Percentiles rank a stretch among this genome's conserved stretches.
Conservation (phyloP, 2,329 filamentous ascomycete genomes). For the Bertia moriformis region DNA sequence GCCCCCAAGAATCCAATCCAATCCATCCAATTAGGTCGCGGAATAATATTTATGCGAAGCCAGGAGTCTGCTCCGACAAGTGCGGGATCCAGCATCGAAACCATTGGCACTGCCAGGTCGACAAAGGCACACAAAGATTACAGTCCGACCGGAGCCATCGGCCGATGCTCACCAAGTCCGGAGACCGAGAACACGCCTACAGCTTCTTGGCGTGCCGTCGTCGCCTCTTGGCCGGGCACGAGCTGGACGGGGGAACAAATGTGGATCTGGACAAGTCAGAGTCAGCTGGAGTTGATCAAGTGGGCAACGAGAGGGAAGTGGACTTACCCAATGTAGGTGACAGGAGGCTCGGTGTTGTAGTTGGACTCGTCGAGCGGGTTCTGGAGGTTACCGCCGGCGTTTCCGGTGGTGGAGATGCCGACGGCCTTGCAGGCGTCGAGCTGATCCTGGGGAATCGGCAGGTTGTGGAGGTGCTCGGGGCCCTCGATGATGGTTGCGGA, state of each 20-base stretch:
- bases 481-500: slow-evolving; percentile 38
- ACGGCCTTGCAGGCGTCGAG: slow-evolving; percentile 27
- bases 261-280: neutral
- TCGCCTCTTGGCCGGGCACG: neutral
- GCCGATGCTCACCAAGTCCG: too few species aligned
- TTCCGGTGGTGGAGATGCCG: slow-evolving; percentile 36
- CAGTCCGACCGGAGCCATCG: too few species aligned
- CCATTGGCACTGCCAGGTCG: too few species aligned
- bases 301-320: neutral
- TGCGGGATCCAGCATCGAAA: too few species aligned
- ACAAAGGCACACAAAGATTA: too few species aligned
- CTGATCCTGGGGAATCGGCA: slow-evolving; percentile 44
- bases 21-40: too few species aligned
- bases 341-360: slow-evolving; percentile 32
- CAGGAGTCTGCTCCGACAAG: too few species aligned
- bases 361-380: slow-evolving; percentile 37
- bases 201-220: too few species aligned
- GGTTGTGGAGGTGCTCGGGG: slow-evolving; percentile 36
- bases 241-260: neutral
- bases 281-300: neutral
- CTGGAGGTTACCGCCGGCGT: slow-evolving; percentile 51
- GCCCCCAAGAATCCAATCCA: too few species aligned
- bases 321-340: slow-evolving; percentile 29
- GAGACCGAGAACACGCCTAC: too few species aligned
- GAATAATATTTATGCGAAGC: too few species aligned